Percentiles rank a stretch among this genome's conserved stretches.
phyloP scores from a whole-genome alignment of 768 basidiomycete genomes.

The Auriscalpium vulgare region DNA sequence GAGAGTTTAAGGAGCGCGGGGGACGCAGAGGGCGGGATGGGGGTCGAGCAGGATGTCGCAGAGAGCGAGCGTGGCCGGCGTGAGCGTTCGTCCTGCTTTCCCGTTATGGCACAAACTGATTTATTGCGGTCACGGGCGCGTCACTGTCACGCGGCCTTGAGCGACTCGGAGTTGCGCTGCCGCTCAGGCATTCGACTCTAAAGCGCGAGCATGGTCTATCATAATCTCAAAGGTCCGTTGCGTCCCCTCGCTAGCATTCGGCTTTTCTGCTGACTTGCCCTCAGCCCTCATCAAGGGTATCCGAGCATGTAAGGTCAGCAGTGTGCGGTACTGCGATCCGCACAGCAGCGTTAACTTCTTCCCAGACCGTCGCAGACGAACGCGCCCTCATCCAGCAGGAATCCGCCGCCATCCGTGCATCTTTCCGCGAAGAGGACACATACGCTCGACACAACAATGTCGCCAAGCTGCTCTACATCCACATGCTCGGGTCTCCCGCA shows the following conservation, averaged over 20 bases:
- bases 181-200: neutral
- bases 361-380: conserved; percentile 94
- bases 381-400: conserved; percentile 95
- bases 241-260: neutral
- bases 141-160: neutral
- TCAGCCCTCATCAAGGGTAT: conserved; percentile 96
- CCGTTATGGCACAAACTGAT: neutral
- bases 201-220: conserved; percentile 54
- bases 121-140: neutral
- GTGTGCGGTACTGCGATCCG: neutral
- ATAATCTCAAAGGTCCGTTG: conserved; percentile 74
- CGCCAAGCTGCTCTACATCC: conserved; percentile 96
- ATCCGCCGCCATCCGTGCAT: conserved; percentile 92
- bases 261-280: conserved; percentile 19
- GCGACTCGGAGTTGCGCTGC: neutral
- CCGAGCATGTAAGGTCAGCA: conserved; percentile 79
- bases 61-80: neutral
- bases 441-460: conserved; percentile 95
- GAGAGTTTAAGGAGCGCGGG: neutral
- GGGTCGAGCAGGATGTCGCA: neutral
- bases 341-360: conserved; percentile 17
- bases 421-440: conserved; percentile 95
- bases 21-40: neutral
- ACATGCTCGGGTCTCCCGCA: conserved; percentile 97
- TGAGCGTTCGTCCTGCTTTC: neutral